phyloP scores from a whole-genome alignment of 78 protist genomes.

The Guillardia theta region DNA sequence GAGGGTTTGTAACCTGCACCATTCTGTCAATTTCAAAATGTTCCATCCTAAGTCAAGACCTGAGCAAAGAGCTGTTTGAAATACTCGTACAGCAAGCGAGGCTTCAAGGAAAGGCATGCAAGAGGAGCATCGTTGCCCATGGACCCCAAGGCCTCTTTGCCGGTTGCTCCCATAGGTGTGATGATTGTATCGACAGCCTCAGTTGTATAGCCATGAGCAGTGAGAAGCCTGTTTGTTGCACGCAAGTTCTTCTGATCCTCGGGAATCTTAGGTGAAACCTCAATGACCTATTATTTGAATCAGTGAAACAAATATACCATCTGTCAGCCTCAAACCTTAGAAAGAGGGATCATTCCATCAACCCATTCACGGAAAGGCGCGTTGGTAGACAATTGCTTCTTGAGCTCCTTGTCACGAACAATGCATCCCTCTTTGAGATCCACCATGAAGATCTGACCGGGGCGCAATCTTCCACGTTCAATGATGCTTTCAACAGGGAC shows the following conservation, averaged over 20 bases:
- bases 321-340: background rate
- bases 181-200: background rate
- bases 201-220: background rate
- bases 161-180: background rate
- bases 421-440: conserved; percentile 53
- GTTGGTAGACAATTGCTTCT: conserved; percentile 30
- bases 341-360: background rate
- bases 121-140: conserved; percentile 85
- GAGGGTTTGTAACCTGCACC: conserved; percentile 85
- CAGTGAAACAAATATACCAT: background rate
- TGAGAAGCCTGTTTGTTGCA: background rate
- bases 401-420: conserved; percentile 46
- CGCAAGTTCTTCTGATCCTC: background rate
- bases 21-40: background rate
- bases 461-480: conserved; percentile 52
- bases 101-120: conserved; percentile 69
- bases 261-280: background rate
- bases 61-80: conserved; percentile 86
- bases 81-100: conserved; percentile 79
- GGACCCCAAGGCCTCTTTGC: conserved; percentile 70
- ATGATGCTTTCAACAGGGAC: background rate
- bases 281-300: background rate
- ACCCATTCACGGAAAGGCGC: background rate
- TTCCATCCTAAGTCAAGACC: background rate
- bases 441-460: conserved; percentile 75